Conservation (phyloP, 257 asterid species). For the Solanum virginianum region DNA sequence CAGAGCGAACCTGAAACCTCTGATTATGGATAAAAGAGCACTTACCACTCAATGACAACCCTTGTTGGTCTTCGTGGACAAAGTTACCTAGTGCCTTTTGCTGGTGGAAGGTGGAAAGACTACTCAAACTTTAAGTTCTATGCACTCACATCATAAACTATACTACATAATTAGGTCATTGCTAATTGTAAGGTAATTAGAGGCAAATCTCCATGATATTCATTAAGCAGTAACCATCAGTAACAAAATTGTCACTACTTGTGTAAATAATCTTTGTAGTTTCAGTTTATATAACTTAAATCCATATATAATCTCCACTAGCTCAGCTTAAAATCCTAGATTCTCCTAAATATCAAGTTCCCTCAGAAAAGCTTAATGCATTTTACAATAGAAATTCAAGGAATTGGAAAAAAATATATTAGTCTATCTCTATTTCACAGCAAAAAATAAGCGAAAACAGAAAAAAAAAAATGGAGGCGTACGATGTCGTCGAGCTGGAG, state of each 20-base stretch:
- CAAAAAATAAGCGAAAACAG: neutral
- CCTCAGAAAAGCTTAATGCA: neutral
- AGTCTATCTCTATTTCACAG: neutral
- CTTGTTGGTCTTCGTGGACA: no score
- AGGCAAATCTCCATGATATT: neutral
- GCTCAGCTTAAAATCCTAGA: neutral
- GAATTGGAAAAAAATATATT: neutral
- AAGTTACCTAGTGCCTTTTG: no score
- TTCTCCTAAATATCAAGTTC: neutral
- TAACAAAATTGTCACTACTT: neutral
- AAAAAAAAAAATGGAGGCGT: neutral
- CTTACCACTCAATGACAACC: no score
- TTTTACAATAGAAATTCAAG: neutral
- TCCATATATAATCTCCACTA: neutral
- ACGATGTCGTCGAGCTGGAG: constrained; percentile 90
- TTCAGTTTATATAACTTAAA: neutral
- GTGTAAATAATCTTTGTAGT: neutral
- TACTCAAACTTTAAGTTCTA: neutral
- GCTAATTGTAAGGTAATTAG: neutral
- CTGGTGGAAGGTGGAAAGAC: no score
- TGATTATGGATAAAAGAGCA: no score
- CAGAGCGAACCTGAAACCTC: no score
- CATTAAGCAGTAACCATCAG: neutral
- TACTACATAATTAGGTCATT: neutral
- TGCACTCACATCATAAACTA: neutral